Evolutionary conservation across 352 stramenopile genomes (phyloP), one percentile per base, ranked within the genome.

Genomic region (Blastocystis hominis): DNA sequence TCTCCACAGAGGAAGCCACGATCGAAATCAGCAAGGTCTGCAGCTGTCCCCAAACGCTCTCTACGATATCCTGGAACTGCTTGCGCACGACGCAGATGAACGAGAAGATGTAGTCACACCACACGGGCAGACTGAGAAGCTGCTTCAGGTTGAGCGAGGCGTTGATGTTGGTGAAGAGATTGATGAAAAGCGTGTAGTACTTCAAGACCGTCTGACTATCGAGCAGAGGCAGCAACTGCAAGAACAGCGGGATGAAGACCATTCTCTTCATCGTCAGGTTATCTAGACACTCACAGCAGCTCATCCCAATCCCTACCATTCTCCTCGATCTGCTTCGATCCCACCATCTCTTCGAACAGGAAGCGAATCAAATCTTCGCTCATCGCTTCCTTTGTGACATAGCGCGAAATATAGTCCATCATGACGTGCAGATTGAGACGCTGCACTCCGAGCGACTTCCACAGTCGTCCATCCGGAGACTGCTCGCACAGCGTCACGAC

Each of bases 151-250:
- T 84, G 40, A 20, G 59, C 15, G 47, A 53, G 13, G 50, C 46
- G 44, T 84, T 84, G 40, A 84, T 84, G 50, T 84, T 84, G 20
- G 72, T 54, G 47, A 84, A 84, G 38, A 84, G 56, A 66, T 30
- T n/a, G 17, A 69, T 64, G 47, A 84, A 84, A 1, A 68, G 17
- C 9, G 72, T 40, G 38, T 69, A 84, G 44, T 84, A 84, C 46
- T 84, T 59, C 7, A 20, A 9, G 56, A 84, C 68, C 5, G 30
- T 10, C 36, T 44, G 5, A 50, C 1, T 34, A 1, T 20, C 36
- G n/a, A 84, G 10, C 4, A 63, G 38, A 50, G 72, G 53, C 34
- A 84, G 72, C 50, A 84, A 24, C 72, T 84, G 72, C 17, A 84
- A 53, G 55, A 84, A 84, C 7, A 84, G 50, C 34, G 72, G 72